Conservation (phyloP, 371 early-diverging fungal genomes). For the Haplosporangium sp. region DNA sequence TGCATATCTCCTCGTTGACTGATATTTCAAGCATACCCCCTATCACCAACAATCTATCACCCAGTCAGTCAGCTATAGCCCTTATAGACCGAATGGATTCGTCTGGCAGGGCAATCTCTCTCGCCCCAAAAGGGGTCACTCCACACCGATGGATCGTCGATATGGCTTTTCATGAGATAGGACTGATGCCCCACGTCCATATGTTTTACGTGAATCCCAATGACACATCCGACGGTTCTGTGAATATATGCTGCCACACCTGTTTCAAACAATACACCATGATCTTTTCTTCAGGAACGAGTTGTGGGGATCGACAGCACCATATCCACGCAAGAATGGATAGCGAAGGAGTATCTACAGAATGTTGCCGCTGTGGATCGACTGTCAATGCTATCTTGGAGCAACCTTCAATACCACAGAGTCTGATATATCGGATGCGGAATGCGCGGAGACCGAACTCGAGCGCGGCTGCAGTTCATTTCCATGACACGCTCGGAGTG, state of each 20-base stretch:
- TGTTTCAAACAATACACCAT: slow-evolving; percentile 37
- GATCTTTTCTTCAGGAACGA: background rate
- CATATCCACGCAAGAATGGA: slow-evolving; percentile 29
- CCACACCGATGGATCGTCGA: slow-evolving; percentile 45
- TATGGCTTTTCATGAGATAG: slow-evolving; percentile 25
- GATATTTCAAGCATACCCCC: no score
- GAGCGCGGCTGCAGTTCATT: slow-evolving; percentile 5
- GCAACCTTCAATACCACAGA: slow-evolving; percentile 23
- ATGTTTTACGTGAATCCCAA: slow-evolving; percentile 26
- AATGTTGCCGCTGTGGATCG: slow-evolving; percentile 43
- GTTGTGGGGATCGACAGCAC: slow-evolving; percentile 23
- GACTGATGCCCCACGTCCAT: slow-evolving; percentile 32
- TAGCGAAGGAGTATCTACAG: background rate
- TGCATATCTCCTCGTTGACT: no score
- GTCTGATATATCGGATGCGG: slow-evolving; percentile 21
- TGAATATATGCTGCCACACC: slow-evolving; percentile 22
- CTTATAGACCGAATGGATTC: background rate
- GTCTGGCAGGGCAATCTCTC: slow-evolving; percentile 17
- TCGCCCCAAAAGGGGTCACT: slow-evolving; percentile 15
- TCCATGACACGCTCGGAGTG: slow-evolving; percentile 20
- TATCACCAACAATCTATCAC: background rate
- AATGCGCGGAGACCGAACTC: slow-evolving; percentile 12
- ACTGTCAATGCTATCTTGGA: slow-evolving; percentile 14
- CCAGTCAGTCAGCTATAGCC: no score
- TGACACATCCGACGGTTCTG: background rate